Base-by-base conservation (phyloP, 805 yeast genomes). In the Wickerhamiella australiensis region DNA sequence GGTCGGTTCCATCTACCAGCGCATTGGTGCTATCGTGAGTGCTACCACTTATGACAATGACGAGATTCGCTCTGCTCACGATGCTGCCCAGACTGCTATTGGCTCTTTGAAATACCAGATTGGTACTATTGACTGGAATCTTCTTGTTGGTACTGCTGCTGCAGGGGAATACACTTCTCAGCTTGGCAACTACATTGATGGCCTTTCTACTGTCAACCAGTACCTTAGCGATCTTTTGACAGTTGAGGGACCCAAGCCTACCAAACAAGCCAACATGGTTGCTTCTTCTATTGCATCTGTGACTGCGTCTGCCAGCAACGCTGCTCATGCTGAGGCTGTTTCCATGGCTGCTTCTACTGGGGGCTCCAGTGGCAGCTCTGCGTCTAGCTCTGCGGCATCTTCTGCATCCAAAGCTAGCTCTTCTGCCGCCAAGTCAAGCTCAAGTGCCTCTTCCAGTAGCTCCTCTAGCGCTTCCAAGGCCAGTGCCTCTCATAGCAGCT, bases 21-120 rank as follows among this genome's bases (percentile, higher is more conserved):
- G 78, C 57, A 86, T 90, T 59, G 96, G 96, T 0, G 85, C 85
- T 60, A 68, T 48, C n/a, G 51, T 56, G 11, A 48, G 46, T 7
- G 47, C 51, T 6, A 45, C 45, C 7, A 49, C 33, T 15, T 45
- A 50, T 46, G 50, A 53, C 25, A 42, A 46, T 35, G 21, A 18
- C 12, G 44, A 49, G 40, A 52, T 51, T 3, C 50, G 50, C 8
- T 37, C 47, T 9, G 53, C 41, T 7, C 53, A 50, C 20, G 23
- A 36, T 9, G 49, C 36, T 3, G 57, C 53, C 17, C 43, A 51
- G 20, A 27, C 20, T 5, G 60, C 56, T 7, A 42, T 56, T 17
- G 52, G 49, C 9, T 47, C 54, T 1, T 36, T 52, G 23, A 44
- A 45, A 13, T 36, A 42, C 13, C 54, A 54, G 38, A 26, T 52